Percentiles rank a stretch among this genome's conserved stretches.
phyloP scores from a whole-genome alignment of 1,284 basidiomycete genomes.

The Sutorius eximius region DNA sequence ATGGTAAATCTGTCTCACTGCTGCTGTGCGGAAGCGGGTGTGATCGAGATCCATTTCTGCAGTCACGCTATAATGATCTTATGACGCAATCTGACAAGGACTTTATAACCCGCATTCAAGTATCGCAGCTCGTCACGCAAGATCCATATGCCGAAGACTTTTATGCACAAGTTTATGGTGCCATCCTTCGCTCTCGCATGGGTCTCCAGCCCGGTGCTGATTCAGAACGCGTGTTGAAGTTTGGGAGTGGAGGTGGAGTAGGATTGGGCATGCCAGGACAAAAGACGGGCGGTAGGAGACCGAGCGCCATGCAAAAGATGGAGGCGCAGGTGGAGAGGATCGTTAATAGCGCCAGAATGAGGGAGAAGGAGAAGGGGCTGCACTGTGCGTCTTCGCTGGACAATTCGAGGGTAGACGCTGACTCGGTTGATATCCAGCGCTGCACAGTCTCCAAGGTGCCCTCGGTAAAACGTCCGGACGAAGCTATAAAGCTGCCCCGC shows the following conservation, averaged over 20 bases:
- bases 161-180: conserved; percentile 95
- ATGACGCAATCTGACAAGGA: conserved; percentile 99
- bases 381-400: conserved; percentile 51
- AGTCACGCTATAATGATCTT: conserved; percentile 96
- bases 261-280: conserved; percentile 57
- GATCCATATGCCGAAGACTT: conserved; percentile 99
- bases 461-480: conserved; percentile 91
- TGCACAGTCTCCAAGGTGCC: conserved; percentile 90
- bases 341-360: conserved; percentile 86
- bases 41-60: not conserved
- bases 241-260: conserved; percentile 81
- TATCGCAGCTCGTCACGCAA: conserved; percentile 93
- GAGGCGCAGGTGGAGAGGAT: conserved; percentile 96
- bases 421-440: conserved; percentile 42
- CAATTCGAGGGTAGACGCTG: not conserved
- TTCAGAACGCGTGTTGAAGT: conserved; percentile 79
- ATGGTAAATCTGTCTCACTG: conserved; percentile 53
- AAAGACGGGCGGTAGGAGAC: conserved; percentile 68
- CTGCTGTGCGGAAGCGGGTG: conserved; percentile 1
- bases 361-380: conserved; percentile 78
- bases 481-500: conserved; percentile 93
- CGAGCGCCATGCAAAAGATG: conserved; percentile 96
- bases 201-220: conserved; percentile 57
- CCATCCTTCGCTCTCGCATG: conserved; percentile 75
- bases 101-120: conserved; percentile 99